phyloP scores from a whole-genome alignment of 2,329 filamentous ascomycete genomes.

The Fusarium scirpi region DNA sequence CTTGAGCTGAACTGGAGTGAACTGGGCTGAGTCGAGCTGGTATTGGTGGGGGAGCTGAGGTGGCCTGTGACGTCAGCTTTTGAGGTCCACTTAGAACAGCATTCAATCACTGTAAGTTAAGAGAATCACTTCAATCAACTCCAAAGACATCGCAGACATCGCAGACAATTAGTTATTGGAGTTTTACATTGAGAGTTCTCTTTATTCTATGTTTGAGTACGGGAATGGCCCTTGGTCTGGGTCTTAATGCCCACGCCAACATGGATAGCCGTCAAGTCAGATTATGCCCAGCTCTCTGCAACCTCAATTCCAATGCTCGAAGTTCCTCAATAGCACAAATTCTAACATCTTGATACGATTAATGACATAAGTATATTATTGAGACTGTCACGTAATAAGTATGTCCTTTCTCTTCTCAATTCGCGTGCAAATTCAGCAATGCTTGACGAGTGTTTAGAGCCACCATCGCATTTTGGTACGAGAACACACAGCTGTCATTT shows the following conservation, averaged over 20 bases:
- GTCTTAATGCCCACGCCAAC: not conserved
- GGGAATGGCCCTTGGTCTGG: not conserved
- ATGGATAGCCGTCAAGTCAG: not conserved
- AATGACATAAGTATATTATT: too few relatives aligned
- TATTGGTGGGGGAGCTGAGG: slow-evolving; percentile 16
- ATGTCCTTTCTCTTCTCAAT: not conserved
- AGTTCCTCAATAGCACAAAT: too few relatives aligned
- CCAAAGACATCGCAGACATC: accelerated
- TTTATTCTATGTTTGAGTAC: not conserved
- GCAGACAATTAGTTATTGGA: not conserved
- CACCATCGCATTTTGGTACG: accelerated
- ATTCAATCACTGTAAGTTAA: slow-evolving; percentile 3
- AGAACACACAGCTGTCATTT: not conserved
- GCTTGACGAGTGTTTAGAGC: not conserved
- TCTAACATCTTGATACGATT: too few relatives aligned
- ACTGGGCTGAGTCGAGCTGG: not conserved
- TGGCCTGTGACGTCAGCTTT: slow-evolving; percentile 32
- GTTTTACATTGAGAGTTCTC: not conserved
- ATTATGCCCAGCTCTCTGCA: not conserved
- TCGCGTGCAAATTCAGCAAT: not conserved
- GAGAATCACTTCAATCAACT: not conserved
- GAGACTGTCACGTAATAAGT: too few relatives aligned
- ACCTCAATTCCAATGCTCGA: too few relatives aligned
- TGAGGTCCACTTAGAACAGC: slow-evolving; percentile 7
- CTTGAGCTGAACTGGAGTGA: slow-evolving; percentile 4